Conservation (phyloP, 2,329 filamentous ascomycete genomes). For the Grosmannia huntii region DNA sequence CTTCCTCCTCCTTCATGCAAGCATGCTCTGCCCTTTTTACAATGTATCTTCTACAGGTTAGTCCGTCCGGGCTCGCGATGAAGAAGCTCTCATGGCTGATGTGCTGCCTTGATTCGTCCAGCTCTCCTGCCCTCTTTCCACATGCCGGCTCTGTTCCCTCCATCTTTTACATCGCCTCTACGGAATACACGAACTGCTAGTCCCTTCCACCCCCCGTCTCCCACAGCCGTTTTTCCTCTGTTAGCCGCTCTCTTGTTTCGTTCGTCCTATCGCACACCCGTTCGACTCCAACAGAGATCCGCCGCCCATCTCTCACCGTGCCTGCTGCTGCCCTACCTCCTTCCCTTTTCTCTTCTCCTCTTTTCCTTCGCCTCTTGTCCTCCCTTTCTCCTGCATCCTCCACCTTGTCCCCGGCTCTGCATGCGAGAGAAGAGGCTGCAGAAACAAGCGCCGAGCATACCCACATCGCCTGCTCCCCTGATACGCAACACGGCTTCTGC, state of each 20-base stretch:
- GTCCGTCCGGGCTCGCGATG: neutral
- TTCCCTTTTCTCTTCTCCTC: neutral
- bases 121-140: neutral
- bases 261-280: neutral
- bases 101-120: neutral
- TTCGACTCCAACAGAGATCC: neutral
- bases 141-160: neutral
- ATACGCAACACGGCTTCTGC: neutral
- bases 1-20: neutral
- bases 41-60: neutral
- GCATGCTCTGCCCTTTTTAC: neutral
- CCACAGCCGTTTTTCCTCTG: conserved; percentile 6
- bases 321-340: neutral
- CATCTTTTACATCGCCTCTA: neutral
- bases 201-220: conserved; percentile 6
- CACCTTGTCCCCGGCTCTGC: neutral
- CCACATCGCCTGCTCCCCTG: neutral
- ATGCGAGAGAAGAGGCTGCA: neutral
- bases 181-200: neutral
- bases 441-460: conserved; percentile 1
- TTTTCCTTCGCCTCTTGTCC: neutral
- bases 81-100: neutral
- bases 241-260: conserved; percentile 2
- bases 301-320: neutral
- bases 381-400: neutral